Conservation (phyloP, 2,329 filamentous ascomycete species). For the Ophiocordyceps camponoti-leonardi region DNA sequence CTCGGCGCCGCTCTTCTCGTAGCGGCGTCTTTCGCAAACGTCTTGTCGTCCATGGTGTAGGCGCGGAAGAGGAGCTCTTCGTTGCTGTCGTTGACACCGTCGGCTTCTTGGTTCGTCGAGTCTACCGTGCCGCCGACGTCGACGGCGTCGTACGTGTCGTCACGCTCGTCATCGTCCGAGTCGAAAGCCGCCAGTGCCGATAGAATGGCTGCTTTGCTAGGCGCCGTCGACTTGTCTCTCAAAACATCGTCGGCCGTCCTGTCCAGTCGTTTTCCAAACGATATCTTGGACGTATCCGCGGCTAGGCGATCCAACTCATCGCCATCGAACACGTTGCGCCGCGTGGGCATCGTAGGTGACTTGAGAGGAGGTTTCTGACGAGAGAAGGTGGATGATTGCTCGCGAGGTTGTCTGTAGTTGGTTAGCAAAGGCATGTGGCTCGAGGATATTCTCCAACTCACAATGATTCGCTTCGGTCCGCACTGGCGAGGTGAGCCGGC, state of each 20-base stretch:
- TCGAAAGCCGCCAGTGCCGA: constrained; percentile 81
- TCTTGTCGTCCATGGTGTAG: constrained; percentile 44
- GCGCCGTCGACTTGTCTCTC: constrained; percentile 42
- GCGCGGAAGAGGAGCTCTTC: constrained; percentile 61
- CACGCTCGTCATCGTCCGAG: constrained; percentile 85
- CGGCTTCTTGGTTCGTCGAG: constrained; percentile 36
- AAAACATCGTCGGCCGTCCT: constrained; percentile 58
- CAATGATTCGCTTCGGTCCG: constrained; percentile 49
- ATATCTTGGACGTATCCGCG: constrained; percentile 49
- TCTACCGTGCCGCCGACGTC: constrained; percentile 87
- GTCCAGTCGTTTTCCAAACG: constrained; percentile 55
- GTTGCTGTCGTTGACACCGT: constrained; percentile 30
- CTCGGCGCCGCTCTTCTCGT: constrained; percentile 50
- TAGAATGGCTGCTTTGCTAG: constrained; percentile 72
- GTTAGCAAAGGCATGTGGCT: constrained; percentile 5
- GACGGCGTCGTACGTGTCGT: constrained; percentile 87
- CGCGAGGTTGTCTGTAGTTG: constrained; percentile 10
- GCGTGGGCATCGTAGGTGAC: constrained; percentile 34
- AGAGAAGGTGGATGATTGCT: constrained; percentile 6
- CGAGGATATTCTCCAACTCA: constrained; percentile 12
- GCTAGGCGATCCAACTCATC: constrained; percentile 63
- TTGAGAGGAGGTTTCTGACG: constrained; percentile 42
- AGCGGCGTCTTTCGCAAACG: constrained; percentile 55
- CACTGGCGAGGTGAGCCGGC: constrained; percentile 45
- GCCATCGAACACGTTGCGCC: constrained; percentile 62